These are phyloP conservation scores for Miscanthus sacchariflorus DNA, from an alignment of 202 grass and related monocot species.

Conservation along the genomic window DNA sequence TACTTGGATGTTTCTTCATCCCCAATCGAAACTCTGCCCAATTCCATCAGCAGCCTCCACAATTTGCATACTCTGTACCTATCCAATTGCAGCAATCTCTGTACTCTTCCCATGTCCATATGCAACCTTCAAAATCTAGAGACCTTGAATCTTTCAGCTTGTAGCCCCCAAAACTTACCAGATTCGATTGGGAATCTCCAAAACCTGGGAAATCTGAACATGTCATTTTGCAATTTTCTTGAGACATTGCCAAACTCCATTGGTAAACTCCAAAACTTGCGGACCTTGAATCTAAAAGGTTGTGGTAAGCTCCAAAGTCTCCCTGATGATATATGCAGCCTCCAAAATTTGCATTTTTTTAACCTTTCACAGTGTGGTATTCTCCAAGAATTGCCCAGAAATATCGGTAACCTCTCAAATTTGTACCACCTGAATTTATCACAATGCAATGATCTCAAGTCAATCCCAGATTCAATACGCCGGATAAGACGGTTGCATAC, in stretches of 20 bases:
- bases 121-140: constrained; percentile 54
- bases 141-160: constrained; percentile 61
- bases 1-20: constrained; percentile 69
- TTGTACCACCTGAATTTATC: constrained; percentile 66
- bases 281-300: constrained; percentile 50
- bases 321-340: constrained; percentile 56
- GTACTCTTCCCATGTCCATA: constrained; percentile 54
- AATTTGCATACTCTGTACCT: constrained; percentile 65
- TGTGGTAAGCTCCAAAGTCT: constrained; percentile 51
- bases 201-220: constrained; percentile 56
- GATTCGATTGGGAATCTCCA: constrained; percentile 53
- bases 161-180: constrained; percentile 55
- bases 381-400: constrained; percentile 53
- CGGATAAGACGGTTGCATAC: constrained; percentile 50
- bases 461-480: constrained; percentile 54
- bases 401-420: constrained; percentile 60
- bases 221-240: constrained; percentile 59
- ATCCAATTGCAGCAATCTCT: constrained; percentile 50
- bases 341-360: constrained; percentile 56
- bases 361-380: constrained; percentile 61
- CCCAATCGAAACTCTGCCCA: constrained; percentile 46
- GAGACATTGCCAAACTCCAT: constrained; percentile 56
- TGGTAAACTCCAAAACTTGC: constrained; percentile 49
- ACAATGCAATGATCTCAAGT: constrained; percentile 57
- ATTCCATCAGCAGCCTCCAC: constrained; percentile 54